phyloP scores from a whole-genome alignment of 2,329 filamentous ascomycete species.

The Phialophora chinensis region DNA sequence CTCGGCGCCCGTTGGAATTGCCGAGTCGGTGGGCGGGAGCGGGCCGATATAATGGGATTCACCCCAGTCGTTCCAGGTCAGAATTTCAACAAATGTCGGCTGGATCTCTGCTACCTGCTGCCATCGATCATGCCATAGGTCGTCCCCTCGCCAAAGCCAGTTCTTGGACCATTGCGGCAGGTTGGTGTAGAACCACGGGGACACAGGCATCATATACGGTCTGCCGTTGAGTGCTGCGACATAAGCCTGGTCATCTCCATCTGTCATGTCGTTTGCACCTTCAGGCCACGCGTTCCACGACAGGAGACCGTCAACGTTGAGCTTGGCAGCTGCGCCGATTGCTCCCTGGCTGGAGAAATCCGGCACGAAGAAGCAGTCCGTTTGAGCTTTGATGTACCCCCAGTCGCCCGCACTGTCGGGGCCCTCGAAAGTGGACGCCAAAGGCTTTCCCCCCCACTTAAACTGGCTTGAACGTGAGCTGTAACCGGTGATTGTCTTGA shows the following conservation, averaged over 20 bases:
- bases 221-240: slow-evolving; percentile 6
- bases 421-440: slow-evolving; percentile 18
- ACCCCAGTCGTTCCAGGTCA: slow-evolving; percentile 15
- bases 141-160: slow-evolving; percentile 19
- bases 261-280: slow-evolving; percentile 19
- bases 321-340: slow-evolving; percentile 1
- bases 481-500: slow-evolving; percentile 13
- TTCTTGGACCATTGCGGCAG: slow-evolving; percentile 19
- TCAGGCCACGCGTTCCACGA: slow-evolving; percentile 20
- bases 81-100: slow-evolving; percentile 14
- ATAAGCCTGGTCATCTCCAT: slow-evolving; percentile 10
- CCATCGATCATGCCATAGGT: slow-evolving; percentile 16
- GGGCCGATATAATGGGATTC: slow-evolving; percentile 20
- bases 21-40: slow-evolving; percentile 10
- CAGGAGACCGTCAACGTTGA: slow-evolving; percentile 15
- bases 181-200: slow-evolving; percentile 20
- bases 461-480: slow-evolving; percentile 15
- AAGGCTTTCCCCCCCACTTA: slow-evolving; percentile 14
- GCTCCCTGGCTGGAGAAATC: slow-evolving; percentile 18
- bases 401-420: slow-evolving; percentile 12
- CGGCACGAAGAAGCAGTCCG: slow-evolving; percentile 13
- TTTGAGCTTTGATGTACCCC: slow-evolving; percentile 20
- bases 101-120: slow-evolving; percentile 9
- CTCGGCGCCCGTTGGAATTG: slow-evolving; percentile 10
- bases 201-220: slow-evolving; percentile 21